Evolutionary conservation across 169 alveolate genomes (phyloP).

Genomic region (Besnoitia besnoiti): DNA sequence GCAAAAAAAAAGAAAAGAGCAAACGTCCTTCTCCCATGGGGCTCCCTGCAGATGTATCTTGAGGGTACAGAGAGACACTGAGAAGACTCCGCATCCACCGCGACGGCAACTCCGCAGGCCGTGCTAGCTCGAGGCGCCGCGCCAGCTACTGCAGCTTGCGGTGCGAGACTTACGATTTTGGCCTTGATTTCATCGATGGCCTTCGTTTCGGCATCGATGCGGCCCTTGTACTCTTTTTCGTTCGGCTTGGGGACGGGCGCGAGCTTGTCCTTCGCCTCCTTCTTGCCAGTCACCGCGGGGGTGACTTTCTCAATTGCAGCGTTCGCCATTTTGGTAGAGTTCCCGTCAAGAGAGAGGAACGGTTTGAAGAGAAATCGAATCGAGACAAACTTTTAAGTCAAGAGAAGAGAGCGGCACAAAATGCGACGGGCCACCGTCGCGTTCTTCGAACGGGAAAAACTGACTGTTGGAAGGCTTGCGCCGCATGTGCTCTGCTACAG

Average conservation of each 20-base stretch:
- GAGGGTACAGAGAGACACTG: too few species aligned
- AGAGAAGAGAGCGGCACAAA: neutral
- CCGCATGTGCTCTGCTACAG: neutral
- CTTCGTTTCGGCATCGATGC: conserved; percentile 59
- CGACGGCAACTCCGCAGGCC: neutral
- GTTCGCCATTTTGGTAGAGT: conserved; percentile 14
- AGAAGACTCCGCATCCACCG: too few species aligned
- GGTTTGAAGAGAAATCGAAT: too few species aligned
- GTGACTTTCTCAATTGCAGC: conserved; percentile 3
- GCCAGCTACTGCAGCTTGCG: neutral
- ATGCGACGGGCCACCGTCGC: neutral
- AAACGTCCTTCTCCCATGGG: neutral
- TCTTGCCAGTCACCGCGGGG: neutral
- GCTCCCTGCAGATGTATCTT: too few species aligned
- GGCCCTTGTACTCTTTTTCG: conserved; percentile 63
- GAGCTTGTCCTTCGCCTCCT: conserved; percentile 53
- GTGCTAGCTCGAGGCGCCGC: neutral
- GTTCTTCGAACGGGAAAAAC: neutral
- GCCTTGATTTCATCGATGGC: conserved; percentile 62
- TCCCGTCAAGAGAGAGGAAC: neutral
- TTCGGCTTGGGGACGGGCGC: conserved; percentile 71
- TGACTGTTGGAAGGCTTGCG: neutral
- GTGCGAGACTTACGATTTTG: conserved; percentile 47
- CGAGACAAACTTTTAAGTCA: too few species aligned
- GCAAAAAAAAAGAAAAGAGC: neutral